A percentile compares a stretch with the other conserved stretches of the same genome.
phyloP scores from a whole-genome alignment of 1,284 basidiomycete species.

The Veloboletus limbatus region DNA sequence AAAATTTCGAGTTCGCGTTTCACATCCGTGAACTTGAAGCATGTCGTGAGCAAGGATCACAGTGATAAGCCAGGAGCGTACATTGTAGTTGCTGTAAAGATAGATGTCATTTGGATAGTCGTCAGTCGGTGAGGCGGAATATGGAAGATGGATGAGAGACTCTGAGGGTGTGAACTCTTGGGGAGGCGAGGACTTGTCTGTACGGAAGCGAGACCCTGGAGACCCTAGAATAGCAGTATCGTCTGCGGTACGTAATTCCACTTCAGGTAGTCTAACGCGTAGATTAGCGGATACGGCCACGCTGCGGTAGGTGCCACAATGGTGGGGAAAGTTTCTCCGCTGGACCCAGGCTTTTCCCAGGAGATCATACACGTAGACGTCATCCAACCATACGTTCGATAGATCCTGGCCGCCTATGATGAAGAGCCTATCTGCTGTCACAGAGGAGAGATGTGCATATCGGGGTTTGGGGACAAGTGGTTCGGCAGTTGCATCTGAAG shows the following conservation, averaged over 20 bases:
- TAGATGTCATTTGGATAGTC: conserved; percentile 77
- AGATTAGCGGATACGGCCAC: conserved; percentile 75
- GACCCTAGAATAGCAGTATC: conserved; percentile 46
- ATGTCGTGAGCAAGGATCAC: conserved; percentile 18
- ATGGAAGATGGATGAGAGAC: conserved; percentile 67
- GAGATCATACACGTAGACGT: conserved; percentile 86
- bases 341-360: conserved; percentile 71
- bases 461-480: conserved; percentile 69
- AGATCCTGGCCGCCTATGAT: conserved; percentile 94
- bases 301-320: conserved; percentile 91
- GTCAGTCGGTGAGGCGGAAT: conserved; percentile 67
- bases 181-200: conserved; percentile 40
- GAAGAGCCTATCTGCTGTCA: conserved; percentile 81
- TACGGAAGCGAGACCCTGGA: conserved; percentile 56
- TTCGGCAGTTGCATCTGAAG: conserved; percentile 37
- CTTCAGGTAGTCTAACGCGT: conserved; percentile 66
- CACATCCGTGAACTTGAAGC: conserved; percentile 82
- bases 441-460: conserved; percentile 87
- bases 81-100: conserved; percentile 88
- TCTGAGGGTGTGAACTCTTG: conserved; percentile 55
- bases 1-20: conserved; percentile 90
- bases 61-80: conserved; percentile 39
- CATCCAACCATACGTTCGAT: conserved; percentile 88
- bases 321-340: conserved; percentile 76
- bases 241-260: conserved; percentile 47